Base-by-base conservation (phyloP, 352 stramenopile species). In the Phytophthora colocasiae region DNA sequence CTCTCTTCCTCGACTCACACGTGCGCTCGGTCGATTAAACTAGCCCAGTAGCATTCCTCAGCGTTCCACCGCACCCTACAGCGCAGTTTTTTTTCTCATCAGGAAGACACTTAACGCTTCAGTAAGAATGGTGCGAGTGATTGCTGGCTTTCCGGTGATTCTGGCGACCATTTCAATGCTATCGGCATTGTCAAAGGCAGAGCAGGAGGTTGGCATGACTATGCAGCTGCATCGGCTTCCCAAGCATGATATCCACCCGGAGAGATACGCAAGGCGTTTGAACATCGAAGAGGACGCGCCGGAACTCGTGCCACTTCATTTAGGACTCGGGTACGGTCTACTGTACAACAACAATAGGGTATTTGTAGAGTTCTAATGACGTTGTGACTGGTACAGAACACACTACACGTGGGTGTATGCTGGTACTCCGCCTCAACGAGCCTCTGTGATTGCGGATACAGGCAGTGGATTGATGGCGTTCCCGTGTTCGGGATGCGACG, bases 361-460 rank as follows among this genome's bases (percentile, higher is more conserved):
- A 19, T 6, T n/a, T 53, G 51, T 19, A 14, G 15, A 11, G 38
- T 45, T 52, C 22, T 73, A 50, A 71, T 10, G 26, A 27, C 4
- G n/a, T 26, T 69, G 5, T 41, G 38, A 26, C 52, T 31, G 19
- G 11, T 47, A 31, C 22, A 92, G 88, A 3, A 96, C 88, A 17
- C 88, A 96, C 59, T 96, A 94, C 48, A 87, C 88, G 19, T 93
- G 84, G 86, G 78, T 94, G 14, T 95, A 95, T 67, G 83, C 75
- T 17, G 88, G 88, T 19, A 91, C 83, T 7, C 88, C 88, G 3
- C 86, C 88, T 4, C 88, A 96, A 61, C 73, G 88, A 63, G 83
- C 85, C 31, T 94, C 86, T 2, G 84, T 96, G 61, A 94, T 96
- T 66, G 76, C 82, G 0, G 88, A 96, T 66, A 96, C 88, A 3